Evolutionary conservation across 768 basidiomycete species (phyloP).

Genomic region (Lentinula detonsa): DNA sequence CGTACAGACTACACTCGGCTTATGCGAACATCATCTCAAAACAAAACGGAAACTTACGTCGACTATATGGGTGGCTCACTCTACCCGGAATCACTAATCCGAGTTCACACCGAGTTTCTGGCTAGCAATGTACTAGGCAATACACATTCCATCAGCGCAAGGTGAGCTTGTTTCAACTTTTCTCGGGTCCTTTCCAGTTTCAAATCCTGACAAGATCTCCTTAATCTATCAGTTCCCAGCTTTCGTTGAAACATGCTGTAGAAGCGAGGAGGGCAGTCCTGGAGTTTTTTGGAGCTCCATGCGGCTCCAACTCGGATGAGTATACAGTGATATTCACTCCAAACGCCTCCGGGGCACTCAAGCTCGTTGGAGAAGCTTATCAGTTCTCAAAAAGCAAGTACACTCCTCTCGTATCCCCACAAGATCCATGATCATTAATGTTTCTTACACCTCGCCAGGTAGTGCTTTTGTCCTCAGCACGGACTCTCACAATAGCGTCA

Average conservation of each 20-base stretch:
- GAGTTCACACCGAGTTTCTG: slow-evolving; percentile 65
- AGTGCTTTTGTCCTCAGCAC: slow-evolving; percentile 61
- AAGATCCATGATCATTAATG: slow-evolving; percentile 63
- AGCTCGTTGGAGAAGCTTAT: slow-evolving; percentile 77
- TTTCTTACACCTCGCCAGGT: slow-evolving; percentile 20
- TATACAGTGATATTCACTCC: slow-evolving; percentile 81
- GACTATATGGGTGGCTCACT: slow-evolving; percentile 85
- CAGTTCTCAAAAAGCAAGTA: slow-evolving; percentile 53
- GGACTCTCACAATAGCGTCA: slow-evolving; percentile 82
- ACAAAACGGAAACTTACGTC: slow-evolving; percentile 65
- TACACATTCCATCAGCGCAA: slow-evolving; percentile 79
- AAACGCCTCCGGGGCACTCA: slow-evolving; percentile 75
- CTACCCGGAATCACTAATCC: slow-evolving; percentile 74
- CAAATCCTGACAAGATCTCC: not conserved
- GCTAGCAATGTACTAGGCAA: slow-evolving; percentile 67
- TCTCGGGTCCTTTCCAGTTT: slow-evolving; percentile 8
- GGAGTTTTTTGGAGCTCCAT: slow-evolving; percentile 69
- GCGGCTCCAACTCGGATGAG: slow-evolving; percentile 24
- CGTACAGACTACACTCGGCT: slow-evolving; percentile 56
- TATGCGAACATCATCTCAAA: slow-evolving; percentile 25
- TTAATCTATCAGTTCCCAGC: slow-evolving; percentile 45
- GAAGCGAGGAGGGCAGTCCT: slow-evolving; percentile 72
- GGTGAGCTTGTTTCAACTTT: slow-evolving; percentile 34
- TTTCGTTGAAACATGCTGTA: slow-evolving; percentile 59
- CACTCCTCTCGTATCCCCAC: slow-evolving; percentile 64